Percentiles rank a stretch among this genome's conserved stretches.
Conservation (phyloP, 2,329 filamentous ascomycete species). For the Penicillium janthinellum region DNA sequence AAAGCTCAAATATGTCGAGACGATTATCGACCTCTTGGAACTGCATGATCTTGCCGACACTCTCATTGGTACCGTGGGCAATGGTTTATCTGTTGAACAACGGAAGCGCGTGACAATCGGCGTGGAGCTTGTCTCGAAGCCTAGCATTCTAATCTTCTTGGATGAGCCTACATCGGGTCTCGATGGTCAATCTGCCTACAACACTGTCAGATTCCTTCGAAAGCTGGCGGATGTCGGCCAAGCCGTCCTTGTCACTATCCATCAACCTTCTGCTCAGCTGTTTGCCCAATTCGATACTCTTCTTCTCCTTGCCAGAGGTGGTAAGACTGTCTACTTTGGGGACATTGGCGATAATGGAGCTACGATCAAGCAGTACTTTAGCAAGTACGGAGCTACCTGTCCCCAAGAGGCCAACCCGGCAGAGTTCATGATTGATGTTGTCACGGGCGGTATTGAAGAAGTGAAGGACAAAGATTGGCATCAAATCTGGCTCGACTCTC, state of each 20-base stretch:
- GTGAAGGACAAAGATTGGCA: constrained; percentile 63
- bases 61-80: constrained; percentile 51
- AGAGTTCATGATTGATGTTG: constrained; percentile 57
- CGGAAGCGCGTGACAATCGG: constrained; percentile 71
- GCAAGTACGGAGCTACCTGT: constrained; percentile 63
- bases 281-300: constrained; percentile 72
- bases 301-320: constrained; percentile 65
- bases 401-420: constrained; percentile 63
- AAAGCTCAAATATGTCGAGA: constrained; percentile 66
- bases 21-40: constrained; percentile 65
- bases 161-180: constrained; percentile 72
- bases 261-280: constrained; percentile 67
- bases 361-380: constrained; percentile 67
- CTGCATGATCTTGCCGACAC: constrained; percentile 66
- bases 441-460: constrained; percentile 49
- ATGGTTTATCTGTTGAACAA: constrained; percentile 62
- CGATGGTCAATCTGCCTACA: constrained; percentile 67
- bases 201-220: constrained; percentile 66
- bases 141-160: constrained; percentile 66
- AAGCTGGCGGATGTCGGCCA: constrained; percentile 67
- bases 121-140: constrained; percentile 70
- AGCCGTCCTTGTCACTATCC: constrained; percentile 70
- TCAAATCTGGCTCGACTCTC: constrained; percentile 67
- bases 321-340: constrained; percentile 71
- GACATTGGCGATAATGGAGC: constrained; percentile 64